Evolutionary conservation across 352 stramenopile genomes (phyloP).

Genomic region (Phytophthora multivora): DNA sequence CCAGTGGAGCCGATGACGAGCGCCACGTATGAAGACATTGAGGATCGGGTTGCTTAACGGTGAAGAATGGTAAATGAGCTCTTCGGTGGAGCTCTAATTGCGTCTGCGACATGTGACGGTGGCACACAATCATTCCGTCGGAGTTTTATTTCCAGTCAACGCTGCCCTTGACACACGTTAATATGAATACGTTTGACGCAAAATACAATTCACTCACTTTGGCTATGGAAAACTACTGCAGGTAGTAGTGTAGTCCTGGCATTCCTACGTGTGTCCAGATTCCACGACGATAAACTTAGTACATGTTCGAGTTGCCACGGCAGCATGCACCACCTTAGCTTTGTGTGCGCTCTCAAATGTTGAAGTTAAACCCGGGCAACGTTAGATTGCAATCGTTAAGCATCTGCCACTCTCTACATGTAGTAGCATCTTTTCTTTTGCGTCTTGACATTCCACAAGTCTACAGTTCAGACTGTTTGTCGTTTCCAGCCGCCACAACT

Average conservation of each 20-base stretch:
- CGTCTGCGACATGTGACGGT: slow-evolving; percentile 13
- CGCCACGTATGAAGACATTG: slow-evolving; percentile 52
- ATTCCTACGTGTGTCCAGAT: neutral
- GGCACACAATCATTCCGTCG: slow-evolving; percentile 5
- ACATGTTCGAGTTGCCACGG: no score
- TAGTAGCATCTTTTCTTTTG: neutral
- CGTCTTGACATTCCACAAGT: neutral
- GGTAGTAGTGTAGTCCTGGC: no score
- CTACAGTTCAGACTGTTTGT: slow-evolving; percentile 25
- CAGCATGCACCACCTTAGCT: no score
- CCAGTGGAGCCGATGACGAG: slow-evolving; percentile 77
- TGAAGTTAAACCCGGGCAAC: no score
- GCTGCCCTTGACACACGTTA: no score
- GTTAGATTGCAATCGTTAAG: no score
- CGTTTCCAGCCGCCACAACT: neutral
- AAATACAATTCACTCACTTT: no score
- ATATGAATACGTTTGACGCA: no score
- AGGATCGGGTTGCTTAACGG: neutral
- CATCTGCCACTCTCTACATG: neutral
- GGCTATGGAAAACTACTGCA: no score
- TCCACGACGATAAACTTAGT: neutral
- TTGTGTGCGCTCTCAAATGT: no score
- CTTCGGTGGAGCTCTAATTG: neutral
- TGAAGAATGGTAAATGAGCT: slow-evolving; percentile 19
- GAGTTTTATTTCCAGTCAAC: no score